Evolutionary conservation across 2,329 filamentous ascomycete genomes (phyloP).

Genomic region (Fusarium hostae): DNA sequence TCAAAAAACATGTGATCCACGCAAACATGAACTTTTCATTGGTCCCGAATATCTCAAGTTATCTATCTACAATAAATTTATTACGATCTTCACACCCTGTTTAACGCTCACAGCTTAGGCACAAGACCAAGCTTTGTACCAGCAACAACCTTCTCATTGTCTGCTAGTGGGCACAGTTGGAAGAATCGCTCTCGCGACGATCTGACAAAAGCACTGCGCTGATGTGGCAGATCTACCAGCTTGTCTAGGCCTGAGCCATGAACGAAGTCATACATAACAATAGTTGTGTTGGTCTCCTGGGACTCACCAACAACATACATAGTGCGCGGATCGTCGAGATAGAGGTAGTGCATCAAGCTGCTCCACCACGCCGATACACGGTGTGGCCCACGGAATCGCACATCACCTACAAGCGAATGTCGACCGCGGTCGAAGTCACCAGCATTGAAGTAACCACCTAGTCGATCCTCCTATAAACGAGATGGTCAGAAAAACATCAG

Average conservation of each 20-base stretch:
- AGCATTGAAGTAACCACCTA: slow-evolving; percentile 66
- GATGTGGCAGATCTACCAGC: slow-evolving; percentile 77
- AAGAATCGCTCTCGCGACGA: slow-evolving; percentile 77
- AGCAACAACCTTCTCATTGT: slow-evolving; percentile 66
- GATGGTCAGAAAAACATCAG: not conserved
- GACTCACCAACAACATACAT: slow-evolving; percentile 74
- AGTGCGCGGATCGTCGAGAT: slow-evolving; percentile 70
- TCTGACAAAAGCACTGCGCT: slow-evolving; percentile 74
- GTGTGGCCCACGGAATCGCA: slow-evolving; percentile 69
- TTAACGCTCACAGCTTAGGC: slow-evolving; percentile 61
- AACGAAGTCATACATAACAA: slow-evolving; percentile 79
- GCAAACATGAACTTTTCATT: not conserved
- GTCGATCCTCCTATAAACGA: slow-evolving; percentile 60
- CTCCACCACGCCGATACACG: slow-evolving; percentile 71
- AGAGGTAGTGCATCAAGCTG: slow-evolving; percentile 71
- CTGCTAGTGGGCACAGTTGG: slow-evolving; percentile 69
- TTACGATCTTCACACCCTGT: not conserved
- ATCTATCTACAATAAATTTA: not conserved
- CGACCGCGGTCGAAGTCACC: slow-evolving; percentile 68
- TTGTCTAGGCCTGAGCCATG: slow-evolving; percentile 79
- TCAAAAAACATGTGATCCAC: not conserved
- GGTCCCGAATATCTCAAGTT: not conserved
- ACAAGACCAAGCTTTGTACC: slow-evolving; percentile 64
- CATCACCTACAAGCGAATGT: slow-evolving; percentile 68
- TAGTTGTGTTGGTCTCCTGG: slow-evolving; percentile 74